Conservation (phyloP, 2,329 filamentous ascomycete genomes). For the Fusarium siculi region DNA sequence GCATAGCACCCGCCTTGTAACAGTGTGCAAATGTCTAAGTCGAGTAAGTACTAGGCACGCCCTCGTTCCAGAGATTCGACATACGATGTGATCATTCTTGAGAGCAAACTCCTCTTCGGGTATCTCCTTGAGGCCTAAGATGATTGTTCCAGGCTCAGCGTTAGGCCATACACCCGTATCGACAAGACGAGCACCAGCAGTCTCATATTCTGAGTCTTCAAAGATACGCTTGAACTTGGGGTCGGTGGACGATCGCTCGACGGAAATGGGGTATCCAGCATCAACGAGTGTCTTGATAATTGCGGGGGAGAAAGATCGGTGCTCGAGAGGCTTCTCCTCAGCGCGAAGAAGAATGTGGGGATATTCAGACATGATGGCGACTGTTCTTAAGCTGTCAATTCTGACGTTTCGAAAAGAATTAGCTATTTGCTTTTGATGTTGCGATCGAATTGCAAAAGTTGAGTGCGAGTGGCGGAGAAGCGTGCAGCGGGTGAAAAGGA, state of each 20-base stretch:
- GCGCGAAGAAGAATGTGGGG: constrained; percentile 63
- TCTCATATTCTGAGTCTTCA: constrained; percentile 69
- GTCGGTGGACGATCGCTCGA: constrained; percentile 64
- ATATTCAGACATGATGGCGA: constrained; percentile 44
- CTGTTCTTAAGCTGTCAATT: constrained; percentile 4
- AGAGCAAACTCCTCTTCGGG: constrained; percentile 73
- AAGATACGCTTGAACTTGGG: constrained; percentile 72
- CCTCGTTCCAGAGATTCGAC: background rate
- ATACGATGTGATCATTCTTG: constrained; percentile 43
- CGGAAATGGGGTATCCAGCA: constrained; percentile 74
- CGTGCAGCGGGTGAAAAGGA: constrained; percentile 4
- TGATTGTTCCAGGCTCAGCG: constrained; percentile 74
- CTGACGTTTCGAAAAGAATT: constrained; percentile 5
- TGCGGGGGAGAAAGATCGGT: constrained; percentile 52
- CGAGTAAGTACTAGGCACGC: no score
- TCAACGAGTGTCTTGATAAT: constrained; percentile 67
- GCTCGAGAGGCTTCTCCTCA: constrained; percentile 66
- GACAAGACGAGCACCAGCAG: constrained; percentile 72
- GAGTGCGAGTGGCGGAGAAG: background rate
- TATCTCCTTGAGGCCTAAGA: constrained; percentile 82
- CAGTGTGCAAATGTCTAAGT: constrained; percentile 76
- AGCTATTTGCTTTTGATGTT: constrained; percentile 1
- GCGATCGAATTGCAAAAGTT: background rate
- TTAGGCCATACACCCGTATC: constrained; percentile 74
- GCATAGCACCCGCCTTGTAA: constrained; percentile 58